Conservation (phyloP, 306 rosid genomes). For the Vigna radiata region DNA sequence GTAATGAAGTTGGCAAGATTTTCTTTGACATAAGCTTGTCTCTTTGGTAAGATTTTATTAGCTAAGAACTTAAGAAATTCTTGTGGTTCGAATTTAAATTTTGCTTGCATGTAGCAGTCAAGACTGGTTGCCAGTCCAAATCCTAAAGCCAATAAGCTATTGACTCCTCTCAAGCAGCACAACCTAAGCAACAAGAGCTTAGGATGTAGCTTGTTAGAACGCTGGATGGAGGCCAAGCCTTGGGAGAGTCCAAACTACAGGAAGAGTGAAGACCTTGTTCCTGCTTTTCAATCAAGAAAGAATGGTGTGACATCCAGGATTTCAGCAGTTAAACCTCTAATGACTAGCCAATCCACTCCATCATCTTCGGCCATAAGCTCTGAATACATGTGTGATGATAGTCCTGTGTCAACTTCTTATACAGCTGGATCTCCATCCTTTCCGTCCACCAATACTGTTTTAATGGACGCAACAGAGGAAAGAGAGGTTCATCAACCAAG, state of each 20-base stretch:
- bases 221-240: conserved; percentile 83
- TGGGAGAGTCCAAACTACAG: conserved; percentile 74
- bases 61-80: not conserved
- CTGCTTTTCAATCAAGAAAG: conserved; percentile 54
- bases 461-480: conserved; percentile 52
- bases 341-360: conserved; percentile 51
- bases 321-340: conserved; percentile 54
- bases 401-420: conserved; percentile 61
- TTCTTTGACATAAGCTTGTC: not conserved
- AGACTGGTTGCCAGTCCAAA: conserved; percentile 70
- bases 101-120: conserved; percentile 57
- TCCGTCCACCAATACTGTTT: conserved; percentile 44
- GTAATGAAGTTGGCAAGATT: conserved; percentile 53
- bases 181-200: conserved; percentile 51
- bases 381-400: conserved; percentile 65
- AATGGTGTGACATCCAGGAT: conserved; percentile 75
- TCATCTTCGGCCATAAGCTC: conserved; percentile 74
- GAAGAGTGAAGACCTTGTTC: conserved; percentile 54
- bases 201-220: conserved; percentile 69
- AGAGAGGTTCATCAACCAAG: conserved; percentile 56
- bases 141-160: conserved; percentile 49
- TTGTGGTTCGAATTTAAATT: not conserved
- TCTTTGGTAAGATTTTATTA: not conserved
- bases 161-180: conserved; percentile 52
- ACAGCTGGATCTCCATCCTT: conserved; percentile 58